These are phyloP conservation scores for Amauroascus verrucosus DNA, from an alignment of 2,329 filamentous ascomycete genomes.

Conservation along the genomic window DNA sequence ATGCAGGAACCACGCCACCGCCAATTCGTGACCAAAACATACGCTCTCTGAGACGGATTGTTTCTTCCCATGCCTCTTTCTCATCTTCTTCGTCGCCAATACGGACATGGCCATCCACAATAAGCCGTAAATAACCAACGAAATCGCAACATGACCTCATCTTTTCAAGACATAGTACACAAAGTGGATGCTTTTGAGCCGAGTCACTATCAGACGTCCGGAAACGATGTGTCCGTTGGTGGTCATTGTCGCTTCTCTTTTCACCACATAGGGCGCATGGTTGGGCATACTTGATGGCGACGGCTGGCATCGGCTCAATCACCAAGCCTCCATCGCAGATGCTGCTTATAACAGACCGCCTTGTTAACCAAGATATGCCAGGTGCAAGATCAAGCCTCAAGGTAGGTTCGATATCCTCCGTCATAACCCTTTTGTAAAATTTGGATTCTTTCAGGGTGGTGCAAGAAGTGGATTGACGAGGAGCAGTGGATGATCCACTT, in stretches of 20 bases:
- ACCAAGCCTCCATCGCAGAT: slow-evolving; percentile 78
- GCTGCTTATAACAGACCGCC: slow-evolving; percentile 69
- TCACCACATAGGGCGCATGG: slow-evolving; percentile 88
- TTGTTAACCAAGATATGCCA: slow-evolving; percentile 84
- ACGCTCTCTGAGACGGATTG: slow-evolving; percentile 74
- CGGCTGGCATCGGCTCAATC: slow-evolving; percentile 72
- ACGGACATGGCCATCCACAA: slow-evolving; percentile 86
- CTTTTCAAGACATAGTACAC: slow-evolving; percentile 73
- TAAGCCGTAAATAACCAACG: slow-evolving; percentile 77
- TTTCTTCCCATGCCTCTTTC: slow-evolving; percentile 88
- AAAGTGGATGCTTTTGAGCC: slow-evolving; percentile 81
- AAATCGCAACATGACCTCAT: slow-evolving; percentile 87
- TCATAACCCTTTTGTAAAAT: slow-evolving; percentile 82
- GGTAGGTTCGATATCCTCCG: slow-evolving; percentile 91
- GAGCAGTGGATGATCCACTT: slow-evolving; percentile 31
- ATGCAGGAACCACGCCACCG: slow-evolving; percentile 72
- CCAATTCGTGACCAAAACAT: slow-evolving; percentile 97
- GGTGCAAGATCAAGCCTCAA: slow-evolving; percentile 80
- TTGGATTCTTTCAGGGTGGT: slow-evolving; percentile 71
- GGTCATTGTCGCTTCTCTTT: slow-evolving; percentile 56
- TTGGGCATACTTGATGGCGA: slow-evolving; percentile 42
- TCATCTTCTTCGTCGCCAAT: slow-evolving; percentile 74
- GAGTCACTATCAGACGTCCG: slow-evolving; percentile 76
- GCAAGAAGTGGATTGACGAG: slow-evolving; percentile 33
- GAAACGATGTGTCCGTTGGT: slow-evolving; percentile 77